These are phyloP conservation scores for Mycena haematopus DNA, from an alignment of 768 basidiomycete species.

Conservation along the genomic window DNA sequence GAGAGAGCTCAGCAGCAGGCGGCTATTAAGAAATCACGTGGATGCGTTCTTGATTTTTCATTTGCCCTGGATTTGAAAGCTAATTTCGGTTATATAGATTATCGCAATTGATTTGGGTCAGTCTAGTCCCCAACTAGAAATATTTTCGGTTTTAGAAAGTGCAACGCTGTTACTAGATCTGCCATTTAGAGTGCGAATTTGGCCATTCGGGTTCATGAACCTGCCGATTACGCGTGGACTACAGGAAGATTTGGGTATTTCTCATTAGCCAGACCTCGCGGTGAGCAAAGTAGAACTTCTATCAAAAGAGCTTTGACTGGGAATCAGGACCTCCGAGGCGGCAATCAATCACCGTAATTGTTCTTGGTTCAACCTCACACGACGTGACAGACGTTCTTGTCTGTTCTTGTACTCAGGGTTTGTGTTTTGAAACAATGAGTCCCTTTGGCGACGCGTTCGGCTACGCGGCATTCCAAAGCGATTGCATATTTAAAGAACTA, in stretches of 20 bases:
- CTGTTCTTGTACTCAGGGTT: slow-evolving; percentile 3
- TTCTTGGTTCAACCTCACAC: slow-evolving; percentile 12
- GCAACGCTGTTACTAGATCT: not conserved
- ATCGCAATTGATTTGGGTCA: not conserved
- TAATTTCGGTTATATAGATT: not conserved
- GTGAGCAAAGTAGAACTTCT: not conserved
- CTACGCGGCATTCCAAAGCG: slow-evolving; percentile 6
- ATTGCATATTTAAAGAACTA: slow-evolving; percentile 5
- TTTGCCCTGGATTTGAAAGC: not conserved
- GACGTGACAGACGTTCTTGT: slow-evolving; percentile 5
- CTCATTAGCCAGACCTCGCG: not conserved
- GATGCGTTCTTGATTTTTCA: not conserved
- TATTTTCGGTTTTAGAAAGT: not conserved
- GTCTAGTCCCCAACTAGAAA: not conserved
- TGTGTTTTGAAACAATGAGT: slow-evolving; percentile 15
- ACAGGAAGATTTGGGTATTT: not conserved
- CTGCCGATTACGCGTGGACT: not conserved
- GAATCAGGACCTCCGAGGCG: not conserved
- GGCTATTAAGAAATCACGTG: too few relatives aligned
- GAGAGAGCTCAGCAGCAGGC: too few relatives aligned
- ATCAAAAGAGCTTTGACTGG: not conserved
- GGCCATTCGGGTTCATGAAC: not conserved
- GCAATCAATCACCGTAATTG: slow-evolving; percentile 4
- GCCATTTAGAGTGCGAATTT: not conserved
- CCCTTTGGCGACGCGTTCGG: slow-evolving; percentile 15